Evolutionary conservation across 2,329 filamentous ascomycete genomes (phyloP).

Genomic region (Aspergillus fumigatus): DNA sequence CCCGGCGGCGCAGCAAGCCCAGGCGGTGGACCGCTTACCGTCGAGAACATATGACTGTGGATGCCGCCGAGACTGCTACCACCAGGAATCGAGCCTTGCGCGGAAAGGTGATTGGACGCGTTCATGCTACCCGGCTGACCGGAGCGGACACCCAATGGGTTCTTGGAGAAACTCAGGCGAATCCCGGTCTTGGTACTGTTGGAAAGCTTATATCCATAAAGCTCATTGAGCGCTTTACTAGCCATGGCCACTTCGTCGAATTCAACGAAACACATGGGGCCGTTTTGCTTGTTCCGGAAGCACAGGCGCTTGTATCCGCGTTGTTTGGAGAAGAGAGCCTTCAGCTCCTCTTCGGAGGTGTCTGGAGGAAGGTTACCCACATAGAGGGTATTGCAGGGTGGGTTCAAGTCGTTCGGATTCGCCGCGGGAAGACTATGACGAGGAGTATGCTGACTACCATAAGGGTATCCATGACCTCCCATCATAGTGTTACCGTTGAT

Average conservation of each 20-base stretch:
- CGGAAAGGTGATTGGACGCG: constrained; percentile 47
- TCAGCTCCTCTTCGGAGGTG: constrained; percentile 91
- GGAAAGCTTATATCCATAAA: constrained; percentile 81
- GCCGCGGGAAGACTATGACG: constrained; percentile 73
- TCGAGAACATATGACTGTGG: constrained; percentile 60
- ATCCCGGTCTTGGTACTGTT: constrained; percentile 95
- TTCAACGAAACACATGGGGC: constrained; percentile 98
- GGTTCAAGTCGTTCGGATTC: constrained; percentile 93
- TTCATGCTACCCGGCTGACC: constrained; percentile 58
- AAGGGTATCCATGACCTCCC: constrained; percentile 51
- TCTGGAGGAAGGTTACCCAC: constrained; percentile 94
- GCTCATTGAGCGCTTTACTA: constrained; percentile 81
- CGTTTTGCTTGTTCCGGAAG: constrained; percentile 91
- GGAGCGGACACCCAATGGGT: constrained; percentile 85
- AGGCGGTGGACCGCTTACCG: constrained; percentile 72
- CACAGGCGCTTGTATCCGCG: constrained; percentile 93
- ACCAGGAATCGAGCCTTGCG: constrained; percentile 51
- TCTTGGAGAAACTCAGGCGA: constrained; percentile 93
- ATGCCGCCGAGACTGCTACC: constrained; percentile 54
- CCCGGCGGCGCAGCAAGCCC: constrained; percentile 74
- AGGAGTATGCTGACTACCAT: constrained; percentile 55
- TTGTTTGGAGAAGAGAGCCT: constrained; percentile 86
- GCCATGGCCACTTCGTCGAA: constrained; percentile 92
- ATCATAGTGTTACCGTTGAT: constrained; percentile 47
- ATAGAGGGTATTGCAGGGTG: constrained; percentile 95